Percentiles rank a stretch among this genome's conserved stretches.
These are phyloP conservation scores for Ceratocystis alfenasii DNA, from an alignment of 2,329 filamentous ascomycete genomes.

Conservation along the genomic window DNA sequence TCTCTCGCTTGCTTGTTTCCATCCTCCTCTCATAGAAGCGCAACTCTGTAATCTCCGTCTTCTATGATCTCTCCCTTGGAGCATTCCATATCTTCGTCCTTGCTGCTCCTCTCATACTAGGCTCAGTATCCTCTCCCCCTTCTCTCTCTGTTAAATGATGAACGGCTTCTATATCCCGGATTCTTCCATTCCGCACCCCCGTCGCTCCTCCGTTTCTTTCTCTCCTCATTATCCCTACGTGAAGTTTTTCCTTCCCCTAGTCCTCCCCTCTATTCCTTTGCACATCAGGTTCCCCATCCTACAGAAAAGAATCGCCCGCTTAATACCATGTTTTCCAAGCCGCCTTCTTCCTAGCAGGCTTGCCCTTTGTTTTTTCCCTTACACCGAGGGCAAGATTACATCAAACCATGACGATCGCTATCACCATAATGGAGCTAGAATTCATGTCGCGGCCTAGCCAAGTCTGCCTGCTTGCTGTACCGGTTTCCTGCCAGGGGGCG, in stretches of 20 bases:
- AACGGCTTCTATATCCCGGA: not conserved
- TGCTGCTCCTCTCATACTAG: not conserved
- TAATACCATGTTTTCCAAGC: not conserved
- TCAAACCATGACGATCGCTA: not conserved
- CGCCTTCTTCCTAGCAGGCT: not conserved
- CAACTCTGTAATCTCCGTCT: conserved; percentile 2
- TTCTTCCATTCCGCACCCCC: not conserved
- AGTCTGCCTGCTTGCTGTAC: conserved; percentile 4
- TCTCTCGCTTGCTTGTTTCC: not conserved
- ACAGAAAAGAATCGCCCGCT: not conserved
- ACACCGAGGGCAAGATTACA: not conserved
- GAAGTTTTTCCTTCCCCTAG: not conserved
- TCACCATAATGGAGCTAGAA: conserved; percentile 1
- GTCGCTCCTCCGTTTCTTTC: not conserved
- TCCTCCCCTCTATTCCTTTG: not conserved
- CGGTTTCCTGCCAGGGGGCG: conserved; percentile 2
- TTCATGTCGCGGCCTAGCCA: not conserved
- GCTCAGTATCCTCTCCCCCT: not conserved
- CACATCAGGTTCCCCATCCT: too few relatives aligned
- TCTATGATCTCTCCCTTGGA: not conserved
- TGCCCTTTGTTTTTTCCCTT: not conserved
- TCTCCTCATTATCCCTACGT: not conserved
- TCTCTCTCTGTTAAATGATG: not conserved
- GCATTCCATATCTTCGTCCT: not conserved
- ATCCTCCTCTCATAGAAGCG: not conserved